Evolutionary conservation across 2,329 filamentous ascomycete species (phyloP).

Genomic region (Phoma herbarum): DNA sequence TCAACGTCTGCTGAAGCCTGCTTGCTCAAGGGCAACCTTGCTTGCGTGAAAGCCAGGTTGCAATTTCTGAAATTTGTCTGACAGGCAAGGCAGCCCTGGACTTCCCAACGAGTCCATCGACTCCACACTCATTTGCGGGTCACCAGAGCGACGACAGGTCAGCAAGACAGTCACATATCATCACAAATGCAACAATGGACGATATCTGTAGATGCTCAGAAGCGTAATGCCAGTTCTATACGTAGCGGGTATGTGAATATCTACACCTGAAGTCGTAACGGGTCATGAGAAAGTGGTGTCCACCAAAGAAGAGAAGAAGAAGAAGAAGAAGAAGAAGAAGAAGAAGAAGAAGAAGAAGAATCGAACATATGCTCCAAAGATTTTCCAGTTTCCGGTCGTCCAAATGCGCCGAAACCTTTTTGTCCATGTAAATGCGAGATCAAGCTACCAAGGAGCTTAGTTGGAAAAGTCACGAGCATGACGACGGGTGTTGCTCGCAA

Average conservation of each 20-base stretch:
- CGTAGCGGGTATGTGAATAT: constrained; percentile 17
- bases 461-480: constrained; percentile 42
- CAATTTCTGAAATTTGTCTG: constrained; percentile 2
- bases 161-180: background rate
- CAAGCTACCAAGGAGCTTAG: constrained; percentile 17
- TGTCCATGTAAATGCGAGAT: constrained; percentile 4
- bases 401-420: constrained; percentile 10
- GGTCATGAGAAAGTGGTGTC: constrained; percentile 21
- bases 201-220: background rate
- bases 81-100: constrained; percentile 6
- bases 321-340: constrained; percentile 19
- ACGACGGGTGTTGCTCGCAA: constrained; percentile 23
- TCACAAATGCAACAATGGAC: no score
- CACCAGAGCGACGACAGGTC: constrained; percentile 1
- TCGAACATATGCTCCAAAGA: constrained; percentile 2
- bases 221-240: constrained; percentile 9
- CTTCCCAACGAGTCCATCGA: background rate
- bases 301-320: constrained; percentile 19
- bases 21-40: constrained; percentile 13
- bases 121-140: background rate
- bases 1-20: background rate
- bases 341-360: constrained; percentile 18
- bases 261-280: constrained; percentile 17
- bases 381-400: constrained; percentile 5
- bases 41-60: constrained; percentile 1